phyloP scores from a whole-genome alignment of 2,329 filamentous ascomycete species.

The Calycina marina region DNA sequence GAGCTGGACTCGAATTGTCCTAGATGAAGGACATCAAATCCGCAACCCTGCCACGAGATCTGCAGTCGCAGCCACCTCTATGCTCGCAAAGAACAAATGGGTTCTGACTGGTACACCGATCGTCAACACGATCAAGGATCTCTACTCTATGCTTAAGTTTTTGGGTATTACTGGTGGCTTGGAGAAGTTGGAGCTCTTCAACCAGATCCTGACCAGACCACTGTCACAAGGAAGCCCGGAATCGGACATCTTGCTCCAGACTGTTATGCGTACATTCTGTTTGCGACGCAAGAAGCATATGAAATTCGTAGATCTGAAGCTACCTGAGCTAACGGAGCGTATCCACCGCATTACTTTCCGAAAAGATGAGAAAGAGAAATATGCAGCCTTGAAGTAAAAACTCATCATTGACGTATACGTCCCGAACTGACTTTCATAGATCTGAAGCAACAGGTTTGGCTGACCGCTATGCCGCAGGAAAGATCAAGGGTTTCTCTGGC shows the following conservation, averaged over 20 bases:
- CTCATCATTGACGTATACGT: background rate
- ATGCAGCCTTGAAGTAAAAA: conserved; percentile 53
- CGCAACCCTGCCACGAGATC: conserved; percentile 63
- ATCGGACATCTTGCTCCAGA: conserved; percentile 53
- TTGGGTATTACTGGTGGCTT: conserved; percentile 62
- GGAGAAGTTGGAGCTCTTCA: conserved; percentile 60
- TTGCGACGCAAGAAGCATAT: conserved; percentile 77
- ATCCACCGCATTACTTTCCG: conserved; percentile 62
- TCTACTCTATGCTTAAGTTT: conserved; percentile 69
- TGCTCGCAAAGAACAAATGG: conserved; percentile 64
- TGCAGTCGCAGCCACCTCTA: conserved; percentile 49
- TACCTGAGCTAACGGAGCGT: conserved; percentile 66
- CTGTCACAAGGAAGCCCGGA: conserved; percentile 40
- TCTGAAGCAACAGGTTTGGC: conserved; percentile 62
- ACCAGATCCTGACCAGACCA: conserved; percentile 53
- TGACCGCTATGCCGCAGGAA: conserved; percentile 38
- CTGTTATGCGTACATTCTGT: conserved; percentile 67
- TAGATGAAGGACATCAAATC: conserved; percentile 75
- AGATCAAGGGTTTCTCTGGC: conserved; percentile 30
- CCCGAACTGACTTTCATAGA: conserved; percentile 26
- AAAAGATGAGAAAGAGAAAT: conserved; percentile 60
- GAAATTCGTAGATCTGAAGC: conserved; percentile 68
- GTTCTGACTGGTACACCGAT: conserved; percentile 70
- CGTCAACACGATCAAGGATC: conserved; percentile 66
- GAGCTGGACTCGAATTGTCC: conserved; percentile 63